These are phyloP conservation scores for Porogramme epimiltina DNA, from an alignment of 1,284 basidiomycete genomes.

Conservation along the genomic window DNA sequence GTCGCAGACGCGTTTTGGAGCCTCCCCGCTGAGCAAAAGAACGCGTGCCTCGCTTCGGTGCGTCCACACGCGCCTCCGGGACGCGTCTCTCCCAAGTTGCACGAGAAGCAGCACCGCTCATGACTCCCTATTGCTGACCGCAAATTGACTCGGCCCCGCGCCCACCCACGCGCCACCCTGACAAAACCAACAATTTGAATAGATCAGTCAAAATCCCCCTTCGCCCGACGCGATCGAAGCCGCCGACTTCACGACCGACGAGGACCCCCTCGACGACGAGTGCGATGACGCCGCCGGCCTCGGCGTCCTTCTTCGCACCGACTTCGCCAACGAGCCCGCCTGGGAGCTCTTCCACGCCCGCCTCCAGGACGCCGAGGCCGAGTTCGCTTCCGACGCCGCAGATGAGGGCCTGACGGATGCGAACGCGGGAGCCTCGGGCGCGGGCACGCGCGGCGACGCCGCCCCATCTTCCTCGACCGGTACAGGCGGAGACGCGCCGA, in stretches of 20 bases:
- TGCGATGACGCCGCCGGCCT: slow-evolving; percentile 35
- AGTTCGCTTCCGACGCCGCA: slow-evolving; percentile 36
- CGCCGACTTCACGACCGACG: slow-evolving; percentile 39
- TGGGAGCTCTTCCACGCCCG: slow-evolving; percentile 57
- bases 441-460: slow-evolving; percentile 16
- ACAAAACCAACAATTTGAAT: not conserved
- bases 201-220: slow-evolving; percentile 22
- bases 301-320: slow-evolving; percentile 68
- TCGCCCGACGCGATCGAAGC: slow-evolving; percentile 16
- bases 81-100: not conserved
- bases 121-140: not conserved
- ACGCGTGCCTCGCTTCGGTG: slow-evolving; percentile 22
- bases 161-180: too few relatives aligned
- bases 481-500: slow-evolving; percentile 18
- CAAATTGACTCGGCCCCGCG: not conserved
- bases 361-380: slow-evolving; percentile 54
- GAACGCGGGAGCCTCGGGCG: slow-evolving; percentile 13
- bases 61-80: not conserved
- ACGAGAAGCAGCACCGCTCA: not conserved
- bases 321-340: slow-evolving; percentile 64
- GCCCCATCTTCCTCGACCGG: slow-evolving; percentile 18
- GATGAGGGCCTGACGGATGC: slow-evolving; percentile 21
- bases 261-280: slow-evolving; percentile 46
- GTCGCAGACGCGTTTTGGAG: slow-evolving; percentile 43
- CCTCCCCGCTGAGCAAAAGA: slow-evolving; percentile 28